Evolutionary conservation across 2,329 filamentous ascomycete species (phyloP), one percentile per base, ranked within the genome.

Genomic region (Arthrobotrys musiformis): DNA sequence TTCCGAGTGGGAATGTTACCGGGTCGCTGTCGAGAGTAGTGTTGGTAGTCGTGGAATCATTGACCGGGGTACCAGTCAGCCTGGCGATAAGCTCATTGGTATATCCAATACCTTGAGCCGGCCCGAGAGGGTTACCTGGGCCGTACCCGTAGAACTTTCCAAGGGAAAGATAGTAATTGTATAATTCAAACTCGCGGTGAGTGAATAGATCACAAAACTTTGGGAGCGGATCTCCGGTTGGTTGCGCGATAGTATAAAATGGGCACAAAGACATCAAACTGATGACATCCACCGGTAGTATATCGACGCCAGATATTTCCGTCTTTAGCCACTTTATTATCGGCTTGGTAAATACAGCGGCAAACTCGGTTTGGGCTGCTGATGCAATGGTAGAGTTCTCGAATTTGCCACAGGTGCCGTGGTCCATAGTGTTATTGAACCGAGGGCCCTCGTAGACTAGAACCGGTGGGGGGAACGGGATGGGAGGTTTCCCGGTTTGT

Each of bases 181-280:
- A 97, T 74, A 88, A 85, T 37, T 85, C 84, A 92, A 93, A 97
- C 83, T 97, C 93, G 0, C 87, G 83, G 13, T 86, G 82, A 0
- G 88, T 90, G 84, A 97, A 97, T 26, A 97, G 85, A 13, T 82
- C 82, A 83, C 94, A 97, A 84, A 97, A 96, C 0, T 86, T 85
- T 0, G 93, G 93, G 8, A 91, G 82, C 3, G 82, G 82, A 17
- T 83, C 86, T 3, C 85, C 87, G 1, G 86, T 84, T 0, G 84
- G 81, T 4, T 88, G 86, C 7, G 90, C 89, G n/a, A 97, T 89
- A 0, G 92, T 94, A 80, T 91, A 88, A 84, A 93, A 97, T 0
- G 94, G 90, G 81, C 94, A 97, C 76, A 97, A 86, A 81, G 97
- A 93, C 93, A 97, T 97, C 35, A 97, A 82, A 70, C 87, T 88